Evolutionary conservation across 805 yeast species (phyloP).

Genomic region (Kodamaea lidongshanica): DNA sequence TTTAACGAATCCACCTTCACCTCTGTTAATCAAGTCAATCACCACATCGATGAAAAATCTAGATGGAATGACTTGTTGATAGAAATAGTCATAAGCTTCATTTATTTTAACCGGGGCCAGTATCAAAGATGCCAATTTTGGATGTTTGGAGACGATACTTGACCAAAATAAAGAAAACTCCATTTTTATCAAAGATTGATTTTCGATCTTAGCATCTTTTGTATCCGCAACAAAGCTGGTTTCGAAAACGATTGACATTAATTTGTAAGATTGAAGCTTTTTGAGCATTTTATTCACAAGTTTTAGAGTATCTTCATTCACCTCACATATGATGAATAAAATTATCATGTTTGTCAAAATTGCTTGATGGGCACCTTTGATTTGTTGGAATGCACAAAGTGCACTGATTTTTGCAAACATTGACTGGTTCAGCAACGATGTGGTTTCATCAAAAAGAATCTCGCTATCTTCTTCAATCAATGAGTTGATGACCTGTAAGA

Average conservation of each 20-base stretch:
- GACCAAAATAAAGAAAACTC: slow-evolving; percentile 30
- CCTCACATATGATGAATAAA: slow-evolving; percentile 29
- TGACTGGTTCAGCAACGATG: too few species aligned
- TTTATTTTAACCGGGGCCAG: slow-evolving; percentile 13
- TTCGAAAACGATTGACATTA: slow-evolving; percentile 21
- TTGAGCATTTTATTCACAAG: slow-evolving; percentile 19
- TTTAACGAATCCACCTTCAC: slow-evolving; percentile 38
- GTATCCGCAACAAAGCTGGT: slow-evolving; percentile 17
- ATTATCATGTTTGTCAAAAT: slow-evolving; percentile 25
- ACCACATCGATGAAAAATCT: slow-evolving; percentile 34
- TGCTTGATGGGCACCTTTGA: slow-evolving; percentile 23
- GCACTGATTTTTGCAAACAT: slow-evolving; percentile 20
- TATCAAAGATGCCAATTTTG: slow-evolving; percentile 15
- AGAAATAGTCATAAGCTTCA: slow-evolving; percentile 24
- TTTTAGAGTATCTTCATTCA: slow-evolving; percentile 20
- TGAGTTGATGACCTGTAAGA: slow-evolving; percentile 17
- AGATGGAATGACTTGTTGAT: slow-evolving; percentile 14
- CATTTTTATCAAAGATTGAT: slow-evolving; percentile 10
- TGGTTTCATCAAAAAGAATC: too few species aligned
- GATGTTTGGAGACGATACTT: slow-evolving; percentile 17
- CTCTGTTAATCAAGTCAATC: slow-evolving; percentile 23
- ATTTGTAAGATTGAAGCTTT: slow-evolving; percentile 21
- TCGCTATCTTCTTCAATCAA: slow-evolving; percentile 19
- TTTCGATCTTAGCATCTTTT: slow-evolving; percentile 13
- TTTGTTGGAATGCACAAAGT: slow-evolving; percentile 22